Evolutionary conservation across 139 green algal genomes (phyloP).

Genomic region (Closterium sp.): DNA sequence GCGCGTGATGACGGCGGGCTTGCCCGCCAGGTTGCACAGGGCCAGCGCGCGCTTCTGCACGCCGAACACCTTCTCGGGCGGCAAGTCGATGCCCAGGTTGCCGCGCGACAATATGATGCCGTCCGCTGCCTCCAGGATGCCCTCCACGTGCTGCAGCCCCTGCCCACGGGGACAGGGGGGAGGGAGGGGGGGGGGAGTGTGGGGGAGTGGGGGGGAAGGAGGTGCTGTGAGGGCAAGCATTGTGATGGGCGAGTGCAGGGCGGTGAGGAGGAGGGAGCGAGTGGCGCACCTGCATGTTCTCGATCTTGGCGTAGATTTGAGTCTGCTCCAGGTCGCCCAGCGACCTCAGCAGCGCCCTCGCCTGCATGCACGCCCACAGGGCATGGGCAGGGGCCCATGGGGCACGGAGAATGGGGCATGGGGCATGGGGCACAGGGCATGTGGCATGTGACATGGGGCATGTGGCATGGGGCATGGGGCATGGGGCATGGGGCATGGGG

Average conservation of each 20-base stretch:
- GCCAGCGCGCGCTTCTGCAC: constrained; percentile 75
- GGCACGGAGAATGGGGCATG: not conserved
- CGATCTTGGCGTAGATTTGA: constrained; percentile 90
- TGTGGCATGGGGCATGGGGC: not conserved
- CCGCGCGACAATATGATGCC: constrained; percentile 88
- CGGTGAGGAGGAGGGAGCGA: too few species aligned
- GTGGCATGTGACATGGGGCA: not conserved
- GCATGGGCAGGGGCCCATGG: not conserved
- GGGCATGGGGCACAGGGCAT: too few species aligned
- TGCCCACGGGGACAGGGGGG: not conserved
- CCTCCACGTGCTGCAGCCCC: constrained; percentile 94
- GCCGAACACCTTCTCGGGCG: constrained; percentile 77
- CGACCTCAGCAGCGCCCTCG: constrained; percentile 18
- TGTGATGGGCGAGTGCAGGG: too few species aligned
- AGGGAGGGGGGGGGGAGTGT: too few species aligned
- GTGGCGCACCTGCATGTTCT: constrained; percentile 93
- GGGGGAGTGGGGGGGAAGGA: too few species aligned
- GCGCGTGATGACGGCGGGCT: constrained; percentile 60
- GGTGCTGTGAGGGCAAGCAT: too few species aligned
- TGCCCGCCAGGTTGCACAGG: constrained; percentile 54
- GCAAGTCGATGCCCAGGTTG: constrained; percentile 99
- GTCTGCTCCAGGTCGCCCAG: constrained; percentile 52
- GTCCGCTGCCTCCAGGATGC: constrained; percentile 85
- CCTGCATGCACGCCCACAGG: constrained; percentile 9
- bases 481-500: not conserved